Evolutionary conservation across 768 basidiomycete species (phyloP).

Genomic region (Termitomyces sp.): DNA sequence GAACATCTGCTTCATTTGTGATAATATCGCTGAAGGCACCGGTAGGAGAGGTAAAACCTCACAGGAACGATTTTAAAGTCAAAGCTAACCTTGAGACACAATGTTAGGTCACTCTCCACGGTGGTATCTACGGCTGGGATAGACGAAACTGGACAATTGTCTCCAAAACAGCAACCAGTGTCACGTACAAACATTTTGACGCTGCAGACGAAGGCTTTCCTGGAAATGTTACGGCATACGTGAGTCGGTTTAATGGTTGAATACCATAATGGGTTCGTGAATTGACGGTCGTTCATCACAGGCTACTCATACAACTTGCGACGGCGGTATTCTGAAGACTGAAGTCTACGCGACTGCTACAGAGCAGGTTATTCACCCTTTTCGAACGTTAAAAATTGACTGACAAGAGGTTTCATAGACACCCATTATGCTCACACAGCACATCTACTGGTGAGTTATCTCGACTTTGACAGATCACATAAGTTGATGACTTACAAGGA

Average conservation of each 20-base stretch:
- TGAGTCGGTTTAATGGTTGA: conserved; percentile 14
- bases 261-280: neutral
- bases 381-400: neutral
- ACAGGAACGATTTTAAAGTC: neutral
- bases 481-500: conserved; percentile 23
- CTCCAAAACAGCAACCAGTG: conserved; percentile 33
- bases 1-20: neutral
- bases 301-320: conserved; percentile 42
- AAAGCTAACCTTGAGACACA: conserved; percentile 1
- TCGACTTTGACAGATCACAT: too few relatives aligned
- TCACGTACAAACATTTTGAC: conserved; percentile 49
- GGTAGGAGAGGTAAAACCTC: conserved; percentile 16
- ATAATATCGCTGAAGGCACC: neutral
- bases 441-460: conserved; percentile 39
- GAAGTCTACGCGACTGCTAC: conserved; percentile 40
- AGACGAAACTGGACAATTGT: conserved; percentile 49
- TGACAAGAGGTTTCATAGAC: conserved; percentile 23
- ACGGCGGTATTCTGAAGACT: conserved; percentile 37
- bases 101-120: conserved; percentile 45
- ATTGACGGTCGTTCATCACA: conserved; percentile 10
- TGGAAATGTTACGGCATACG: conserved; percentile 37
- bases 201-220: conserved; percentile 50
- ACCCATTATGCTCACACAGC: conserved; percentile 52
- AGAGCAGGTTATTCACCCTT: conserved; percentile 24
- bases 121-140: conserved; percentile 53